Percentiles rank a stretch among this genome's conserved stretches.
phyloP scores from a whole-genome alignment of 805 yeast genomes.

The Jamesozyma piceae region DNA sequence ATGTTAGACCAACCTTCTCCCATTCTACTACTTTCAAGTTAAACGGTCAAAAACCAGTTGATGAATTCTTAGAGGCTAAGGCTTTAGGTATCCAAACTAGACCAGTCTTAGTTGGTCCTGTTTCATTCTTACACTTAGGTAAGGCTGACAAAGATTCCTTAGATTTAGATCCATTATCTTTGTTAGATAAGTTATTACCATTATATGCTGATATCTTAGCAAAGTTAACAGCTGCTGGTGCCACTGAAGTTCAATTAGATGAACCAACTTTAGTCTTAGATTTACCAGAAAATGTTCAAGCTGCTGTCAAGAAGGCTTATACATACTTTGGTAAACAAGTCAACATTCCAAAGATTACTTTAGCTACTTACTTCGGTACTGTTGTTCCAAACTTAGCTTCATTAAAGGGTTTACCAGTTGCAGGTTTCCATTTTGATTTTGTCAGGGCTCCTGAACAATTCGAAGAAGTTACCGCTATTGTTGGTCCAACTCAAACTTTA shows the following conservation, averaged over 20 bases:
- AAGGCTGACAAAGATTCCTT: conserved; percentile 97
- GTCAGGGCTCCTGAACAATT: conserved; percentile 95
- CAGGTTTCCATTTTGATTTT: conserved; percentile 94
- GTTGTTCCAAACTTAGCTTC: conserved; percentile 93
- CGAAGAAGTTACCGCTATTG: conserved; percentile 62
- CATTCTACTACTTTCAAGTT: conserved; percentile 92
- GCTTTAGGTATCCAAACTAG: conserved; percentile 91
- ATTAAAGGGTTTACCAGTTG: conserved; percentile 81
- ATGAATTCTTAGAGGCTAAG: conserved; percentile 96
- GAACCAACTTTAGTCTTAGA: conserved; percentile 96
- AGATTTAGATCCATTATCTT: conserved; percentile 86
- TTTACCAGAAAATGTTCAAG: conserved; percentile 73
- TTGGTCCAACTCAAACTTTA: conserved; percentile 63
- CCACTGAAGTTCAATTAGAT: conserved; percentile 88
- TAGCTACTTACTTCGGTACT: conserved; percentile 96
- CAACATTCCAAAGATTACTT: conserved; percentile 66
- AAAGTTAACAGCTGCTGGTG: conserved; percentile 91
- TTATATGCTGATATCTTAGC: conserved; percentile 82
- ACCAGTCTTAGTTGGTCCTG: conserved; percentile 95
- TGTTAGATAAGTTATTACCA: conserved; percentile 84
- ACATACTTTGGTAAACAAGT: conserved; percentile 55
- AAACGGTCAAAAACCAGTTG: conserved; percentile 93
- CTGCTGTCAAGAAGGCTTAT: conserved; percentile 83
- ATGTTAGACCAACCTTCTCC: conserved; percentile 98
- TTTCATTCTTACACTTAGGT: conserved; percentile 89